Evolutionary conservation across 768 basidiomycete species (phyloP), one percentile per base, ranked within the genome.

Genomic region (Suillus cothurnatus): DNA sequence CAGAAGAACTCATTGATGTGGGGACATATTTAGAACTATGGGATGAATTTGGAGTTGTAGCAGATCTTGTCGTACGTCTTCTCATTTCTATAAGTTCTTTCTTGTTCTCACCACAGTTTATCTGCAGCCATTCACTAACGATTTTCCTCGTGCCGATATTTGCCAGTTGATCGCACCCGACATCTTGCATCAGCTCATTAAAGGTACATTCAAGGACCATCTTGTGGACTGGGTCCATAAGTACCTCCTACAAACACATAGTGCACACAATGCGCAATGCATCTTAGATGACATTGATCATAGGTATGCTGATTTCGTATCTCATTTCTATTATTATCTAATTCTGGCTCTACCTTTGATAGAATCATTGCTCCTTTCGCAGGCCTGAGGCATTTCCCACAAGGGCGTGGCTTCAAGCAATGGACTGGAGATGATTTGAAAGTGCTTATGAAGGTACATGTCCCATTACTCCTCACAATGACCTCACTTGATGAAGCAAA

Each of bases 141-240:
- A 45, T 5, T 67, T 69, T 12, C 67, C 64, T 0, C n/a, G 41
- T 8, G 32, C 57, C 39, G 61, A 71, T 28, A 71, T 85, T 45
- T 81, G 79, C 65, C 0, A 26, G 0, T 72, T 62, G 9, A 64
- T 84, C 26, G 80, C 78, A 0, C 77, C 79, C 12, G 73, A 83
- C 71, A 41, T 83, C 11, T 76, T 85, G 4, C 84, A 86, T 64
- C 82, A 84, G 68, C 68, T 85, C 0, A 77, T 83, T 68, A 81
- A 85, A 65, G 83, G 84, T 0, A 57, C 81, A 0, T 81, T 84
- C 73, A 80, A 81, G 58, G 77, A 82, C 55, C 82, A 84, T 59
- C 61, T 81, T 2, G 71, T 78, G 0, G 71, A 65, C 2, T 84
- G 82, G 81, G 71, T 78, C 0, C 56, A 63, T 1, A 66, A 75